phyloP scores from a whole-genome alignment of 2,329 filamentous ascomycete species.

The Cladosporium halotolerans region DNA sequence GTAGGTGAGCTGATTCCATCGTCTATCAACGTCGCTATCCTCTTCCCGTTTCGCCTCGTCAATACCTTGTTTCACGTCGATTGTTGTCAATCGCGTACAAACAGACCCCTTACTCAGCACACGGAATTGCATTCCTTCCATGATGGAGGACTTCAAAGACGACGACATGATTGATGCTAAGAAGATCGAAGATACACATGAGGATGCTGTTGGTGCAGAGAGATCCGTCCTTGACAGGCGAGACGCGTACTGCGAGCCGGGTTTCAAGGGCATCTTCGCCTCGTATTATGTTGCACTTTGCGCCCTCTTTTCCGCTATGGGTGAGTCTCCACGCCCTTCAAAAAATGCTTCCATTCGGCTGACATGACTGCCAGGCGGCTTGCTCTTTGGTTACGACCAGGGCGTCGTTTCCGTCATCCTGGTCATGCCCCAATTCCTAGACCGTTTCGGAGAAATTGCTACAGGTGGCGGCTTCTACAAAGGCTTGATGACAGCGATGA shows the following conservation, averaged over 20 bases:
- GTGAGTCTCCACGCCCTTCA: background rate
- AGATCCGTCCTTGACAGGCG: constrained; percentile 1
- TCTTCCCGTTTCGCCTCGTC: background rate
- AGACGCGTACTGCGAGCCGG: constrained; percentile 25
- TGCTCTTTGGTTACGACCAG: constrained; percentile 29
- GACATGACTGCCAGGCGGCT: constrained; percentile 1
- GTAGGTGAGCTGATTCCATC: constrained; percentile 7
- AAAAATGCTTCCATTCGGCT: background rate
- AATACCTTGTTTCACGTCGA: background rate
- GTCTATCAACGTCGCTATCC: background rate
- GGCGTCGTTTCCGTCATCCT: constrained; percentile 36
- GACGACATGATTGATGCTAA: constrained; percentile 6
- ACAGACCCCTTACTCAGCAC: background rate
- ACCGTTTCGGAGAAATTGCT: constrained; percentile 32
- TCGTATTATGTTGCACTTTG: constrained; percentile 32
- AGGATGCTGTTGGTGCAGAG: background rate
- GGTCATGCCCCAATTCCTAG: constrained; percentile 41
- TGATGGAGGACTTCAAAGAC: constrained; percentile 2
- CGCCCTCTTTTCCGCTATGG: constrained; percentile 6
- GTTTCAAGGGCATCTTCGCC: constrained; percentile 34
- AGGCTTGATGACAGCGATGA: constrained; percentile 40
- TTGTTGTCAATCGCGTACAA: background rate
- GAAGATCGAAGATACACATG: constrained; percentile 6
- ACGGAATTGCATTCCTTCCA: background rate
- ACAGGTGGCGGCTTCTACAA: constrained; percentile 29